Conservation (phyloP, 192 early-diverging fungal genomes). For the Mortierella alpina region DNA sequence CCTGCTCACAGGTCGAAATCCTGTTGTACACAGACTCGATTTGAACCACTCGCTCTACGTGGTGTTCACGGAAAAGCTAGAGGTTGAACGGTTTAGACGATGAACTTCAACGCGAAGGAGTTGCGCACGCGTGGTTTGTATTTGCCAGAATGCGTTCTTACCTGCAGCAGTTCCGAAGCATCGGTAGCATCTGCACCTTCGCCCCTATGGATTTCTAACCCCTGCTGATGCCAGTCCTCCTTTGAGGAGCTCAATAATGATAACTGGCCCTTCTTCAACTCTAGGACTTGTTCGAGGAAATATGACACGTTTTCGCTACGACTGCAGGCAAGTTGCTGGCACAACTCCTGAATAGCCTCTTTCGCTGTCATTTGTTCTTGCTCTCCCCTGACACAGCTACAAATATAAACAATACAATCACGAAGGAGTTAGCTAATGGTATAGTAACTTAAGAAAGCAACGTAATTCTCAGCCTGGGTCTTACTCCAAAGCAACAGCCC, state of each 20-base stretch:
- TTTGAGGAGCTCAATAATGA: no score
- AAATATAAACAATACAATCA: no score
- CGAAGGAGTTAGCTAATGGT: no score
- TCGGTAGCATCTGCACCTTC: conserved; percentile 1
- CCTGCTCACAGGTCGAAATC: conserved; percentile 15
- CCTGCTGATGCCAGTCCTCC: background rate
- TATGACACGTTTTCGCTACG: no score
- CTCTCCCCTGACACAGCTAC: no score
- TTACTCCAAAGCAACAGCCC: conserved; percentile 22
- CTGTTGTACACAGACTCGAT: conserved; percentile 23
- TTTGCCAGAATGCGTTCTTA: background rate
- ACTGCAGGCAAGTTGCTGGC: no score
- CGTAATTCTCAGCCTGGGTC: background rate
- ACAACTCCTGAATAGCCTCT: no score
- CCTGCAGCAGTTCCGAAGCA: conserved; percentile 10
- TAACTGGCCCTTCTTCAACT: no score
- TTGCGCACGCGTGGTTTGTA: background rate
- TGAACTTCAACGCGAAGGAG: background rate
- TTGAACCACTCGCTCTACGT: conserved; percentile 25
- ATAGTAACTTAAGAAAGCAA: no score
- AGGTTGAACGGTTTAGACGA: background rate
- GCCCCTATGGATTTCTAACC: background rate
- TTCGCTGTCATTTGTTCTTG: no score
- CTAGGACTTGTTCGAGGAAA: no score
- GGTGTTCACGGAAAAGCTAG: conserved; percentile 28